Evolutionary conservation across 495 filamentous ascomycete genomes (phyloP).

Genomic region (Aspergillus sclerotiicarbonarius): DNA sequence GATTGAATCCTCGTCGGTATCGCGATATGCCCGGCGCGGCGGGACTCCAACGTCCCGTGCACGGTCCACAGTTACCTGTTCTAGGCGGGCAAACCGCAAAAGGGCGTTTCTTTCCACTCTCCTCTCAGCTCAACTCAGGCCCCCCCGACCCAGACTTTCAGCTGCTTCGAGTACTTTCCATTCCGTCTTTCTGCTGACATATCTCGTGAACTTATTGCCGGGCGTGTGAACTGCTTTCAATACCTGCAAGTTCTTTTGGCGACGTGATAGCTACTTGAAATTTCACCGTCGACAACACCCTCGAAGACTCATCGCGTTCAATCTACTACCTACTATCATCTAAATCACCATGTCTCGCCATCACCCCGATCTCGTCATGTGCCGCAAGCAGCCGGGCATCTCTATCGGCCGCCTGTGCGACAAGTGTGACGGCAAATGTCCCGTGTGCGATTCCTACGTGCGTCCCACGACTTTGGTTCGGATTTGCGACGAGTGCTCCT

Average conservation of each 20-base stretch:
- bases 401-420: constrained; percentile 98
- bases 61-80: not conserved
- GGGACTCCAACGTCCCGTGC: constrained; percentile 4
- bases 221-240: no score
- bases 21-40: constrained; percentile 10
- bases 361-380: constrained; percentile 91
- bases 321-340: constrained; percentile 7
- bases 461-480: constrained; percentile 94
- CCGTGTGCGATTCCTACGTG: constrained; percentile 98
- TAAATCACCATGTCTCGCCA: constrained; percentile 31
- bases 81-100: not conserved
- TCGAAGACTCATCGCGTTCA: constrained; percentile 1
- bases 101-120: not conserved
- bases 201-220: no score
- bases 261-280: no score
- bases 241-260: no score
- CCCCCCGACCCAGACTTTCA: no score
- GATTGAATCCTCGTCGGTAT: constrained; percentile 3
- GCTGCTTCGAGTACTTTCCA: no score
- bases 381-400: constrained; percentile 97
- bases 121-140: no score
- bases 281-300: not conserved
- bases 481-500: constrained; percentile 98
- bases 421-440: constrained; percentile 99
- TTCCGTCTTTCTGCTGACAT: no score